Evolutionary conservation across 2,329 filamentous ascomycete genomes (phyloP).

Genomic region (Pseudonectria buxi): DNA sequence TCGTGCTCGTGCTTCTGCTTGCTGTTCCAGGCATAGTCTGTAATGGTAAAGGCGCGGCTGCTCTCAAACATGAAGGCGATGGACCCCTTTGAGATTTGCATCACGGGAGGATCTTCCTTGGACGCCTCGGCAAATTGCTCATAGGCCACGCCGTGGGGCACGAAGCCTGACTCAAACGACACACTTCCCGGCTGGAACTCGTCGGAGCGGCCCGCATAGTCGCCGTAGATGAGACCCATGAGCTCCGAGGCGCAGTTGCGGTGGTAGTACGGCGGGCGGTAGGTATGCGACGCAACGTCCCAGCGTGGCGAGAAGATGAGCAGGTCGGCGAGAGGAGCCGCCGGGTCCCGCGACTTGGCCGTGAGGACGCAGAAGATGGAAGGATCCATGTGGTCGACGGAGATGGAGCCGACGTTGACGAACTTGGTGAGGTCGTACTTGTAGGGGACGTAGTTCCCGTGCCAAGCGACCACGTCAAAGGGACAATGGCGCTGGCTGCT

Average conservation of each 20-base stretch:
- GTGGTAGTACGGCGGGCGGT: constrained; percentile 61
- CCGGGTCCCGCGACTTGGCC: constrained; percentile 45
- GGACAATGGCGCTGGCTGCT: constrained; percentile 57
- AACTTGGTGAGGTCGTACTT: constrained; percentile 51
- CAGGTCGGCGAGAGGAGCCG: constrained; percentile 55
- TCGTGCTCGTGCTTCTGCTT: constrained; percentile 7
- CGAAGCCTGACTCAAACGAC: constrained; percentile 11
- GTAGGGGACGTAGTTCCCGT: constrained; percentile 57
- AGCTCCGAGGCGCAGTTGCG: constrained; percentile 52
- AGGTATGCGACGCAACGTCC: constrained; percentile 55
- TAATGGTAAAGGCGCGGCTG: constrained; percentile 7
- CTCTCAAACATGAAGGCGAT: constrained; percentile 10
- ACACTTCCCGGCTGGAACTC: constrained; percentile 11
- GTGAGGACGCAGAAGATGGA: constrained; percentile 60
- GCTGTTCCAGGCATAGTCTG: constrained; percentile 9
- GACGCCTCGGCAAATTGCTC: constrained; percentile 7
- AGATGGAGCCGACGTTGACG: constrained; percentile 42
- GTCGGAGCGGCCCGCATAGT: constrained; percentile 19
- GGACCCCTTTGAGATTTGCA: constrained; percentile 4
- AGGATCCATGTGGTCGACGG: constrained; percentile 56
- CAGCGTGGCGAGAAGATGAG: constrained; percentile 61
- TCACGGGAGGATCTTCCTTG: constrained; percentile 4
- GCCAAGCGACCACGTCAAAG: constrained; percentile 66
- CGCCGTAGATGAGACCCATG: constrained; percentile 43
- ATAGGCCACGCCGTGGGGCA: constrained; percentile 13